Conservation (phyloP, 345 rosid species). For the Cardiospermum halicacabum region DNA sequence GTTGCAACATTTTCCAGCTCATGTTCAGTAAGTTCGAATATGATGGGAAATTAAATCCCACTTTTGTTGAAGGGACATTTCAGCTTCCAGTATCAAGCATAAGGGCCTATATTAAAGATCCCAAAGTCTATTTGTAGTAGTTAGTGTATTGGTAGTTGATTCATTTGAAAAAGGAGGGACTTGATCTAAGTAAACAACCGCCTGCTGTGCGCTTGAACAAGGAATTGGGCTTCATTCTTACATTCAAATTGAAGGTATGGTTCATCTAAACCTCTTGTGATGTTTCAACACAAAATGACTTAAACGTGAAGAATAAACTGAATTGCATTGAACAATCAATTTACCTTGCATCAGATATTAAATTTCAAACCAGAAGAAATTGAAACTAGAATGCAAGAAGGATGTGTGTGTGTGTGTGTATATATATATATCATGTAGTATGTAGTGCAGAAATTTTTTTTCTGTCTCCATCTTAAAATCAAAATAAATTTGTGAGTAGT, state of each 20-base stretch:
- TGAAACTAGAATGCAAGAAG: no score
- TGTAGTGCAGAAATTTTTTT: no score
- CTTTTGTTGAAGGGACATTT: conserved; percentile 79
- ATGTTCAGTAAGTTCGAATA: conserved; percentile 98
- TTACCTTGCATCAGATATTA: neutral
- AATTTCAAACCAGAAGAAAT: neutral
- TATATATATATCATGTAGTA: no score
- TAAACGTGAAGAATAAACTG: neutral
- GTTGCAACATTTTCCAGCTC: conserved; percentile 45
- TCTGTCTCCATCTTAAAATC: neutral
- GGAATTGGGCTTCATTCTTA: conserved; percentile 81
- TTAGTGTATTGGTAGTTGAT: no score
- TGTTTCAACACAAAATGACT: neutral
- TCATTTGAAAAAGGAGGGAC: conserved; percentile 88
- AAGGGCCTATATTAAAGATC: conserved; percentile 63
- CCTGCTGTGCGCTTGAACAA: conserved; percentile 98
- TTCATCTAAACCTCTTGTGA: neutral
- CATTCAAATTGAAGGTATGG: conserved; percentile 81
- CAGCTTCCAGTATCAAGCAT: conserved; percentile 74
- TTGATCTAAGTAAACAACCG: conserved; percentile 89
- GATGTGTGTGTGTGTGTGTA: no score
- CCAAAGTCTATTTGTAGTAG: no score
- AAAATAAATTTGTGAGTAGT: neutral
- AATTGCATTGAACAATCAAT: neutral
- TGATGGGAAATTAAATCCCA: conserved; percentile 88